phyloP scores from a whole-genome alignment of 148 eudicot species.

The Cornus kousa region DNA sequence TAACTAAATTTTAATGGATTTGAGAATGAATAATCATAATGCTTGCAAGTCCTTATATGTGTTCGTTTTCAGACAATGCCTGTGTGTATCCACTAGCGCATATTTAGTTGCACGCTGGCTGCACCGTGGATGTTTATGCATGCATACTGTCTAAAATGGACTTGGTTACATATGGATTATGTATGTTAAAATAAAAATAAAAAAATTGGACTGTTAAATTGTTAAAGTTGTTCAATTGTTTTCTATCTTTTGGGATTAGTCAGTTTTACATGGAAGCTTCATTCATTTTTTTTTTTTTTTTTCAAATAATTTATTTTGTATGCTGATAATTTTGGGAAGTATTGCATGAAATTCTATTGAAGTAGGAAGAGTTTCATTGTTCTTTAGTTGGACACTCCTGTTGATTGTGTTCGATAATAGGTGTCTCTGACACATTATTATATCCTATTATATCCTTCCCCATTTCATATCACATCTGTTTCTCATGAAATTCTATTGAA shows the following conservation, averaged over 20 bases:
- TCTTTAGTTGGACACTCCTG: background rate
- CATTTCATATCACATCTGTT: no score
- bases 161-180: background rate
- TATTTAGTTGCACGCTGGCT: background rate
- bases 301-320: background rate
- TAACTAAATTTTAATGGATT: background rate
- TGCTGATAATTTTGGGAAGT: background rate
- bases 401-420: no score
- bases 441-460: no score
- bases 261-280: background rate
- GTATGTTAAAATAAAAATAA: background rate
- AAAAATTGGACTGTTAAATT: background rate
- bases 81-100: background rate
- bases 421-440: no score
- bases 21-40: slow-evolving; percentile 5
- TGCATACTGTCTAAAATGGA: background rate
- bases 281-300: background rate
- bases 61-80: background rate
- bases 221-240: background rate
- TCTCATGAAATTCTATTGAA: background rate
- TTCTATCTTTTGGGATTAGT: background rate
- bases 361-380: background rate
- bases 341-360: background rate
- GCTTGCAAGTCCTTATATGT: background rate
- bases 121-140: background rate